Evolutionary conservation across 2,329 filamentous ascomycete genomes (phyloP), one percentile per base, ranked within the genome.

Genomic region (Colletotrichum siamense): DNA sequence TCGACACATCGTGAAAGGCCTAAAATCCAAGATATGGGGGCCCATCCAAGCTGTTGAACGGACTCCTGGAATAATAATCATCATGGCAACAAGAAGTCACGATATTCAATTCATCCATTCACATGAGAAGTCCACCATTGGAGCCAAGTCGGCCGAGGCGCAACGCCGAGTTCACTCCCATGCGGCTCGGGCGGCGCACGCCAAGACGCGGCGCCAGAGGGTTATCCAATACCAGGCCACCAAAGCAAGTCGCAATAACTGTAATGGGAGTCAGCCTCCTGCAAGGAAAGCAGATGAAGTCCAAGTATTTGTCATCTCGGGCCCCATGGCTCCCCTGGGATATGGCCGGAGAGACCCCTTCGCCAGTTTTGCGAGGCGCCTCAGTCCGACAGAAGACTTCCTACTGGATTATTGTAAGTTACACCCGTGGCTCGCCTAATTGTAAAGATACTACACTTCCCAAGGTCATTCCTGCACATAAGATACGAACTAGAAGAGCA

Each of bases 31-130:
- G 2, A 49, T 49, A 22, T n/a, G 10, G n/a, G 9, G 44, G 5
- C n/a, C 18, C 44, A 22, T 49, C 0, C n/a, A 22, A 49, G 44
- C 10, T n/a, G 18, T 13, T 13, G 10, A 22, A 12, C 10, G 2
- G 44, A 13, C 2, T 12, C 3, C 10, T 22, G 44, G n/a, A 0
- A 22, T 22, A 0, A 49, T 0, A 49, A 22, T 1, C 18, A 22
- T 22, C 44, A 49, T 49, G 44, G n/a, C 10, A 49, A 49, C 44
- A 22, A 22, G 3, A 13, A 7, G 2, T 4, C 10, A 49, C 4
- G n/a, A 49, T 22, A 49, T 49, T 7, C 18, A 44, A 44, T n/a
- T 44, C n/a, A 22, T 49, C 10, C 44, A 49, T 13, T 49, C 44
- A 49, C 10, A 49, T 22, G 44, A 44, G 39, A 22, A 49, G 10